phyloP scores from a whole-genome alignment of 768 basidiomycete species.

The Suillus americanus region DNA sequence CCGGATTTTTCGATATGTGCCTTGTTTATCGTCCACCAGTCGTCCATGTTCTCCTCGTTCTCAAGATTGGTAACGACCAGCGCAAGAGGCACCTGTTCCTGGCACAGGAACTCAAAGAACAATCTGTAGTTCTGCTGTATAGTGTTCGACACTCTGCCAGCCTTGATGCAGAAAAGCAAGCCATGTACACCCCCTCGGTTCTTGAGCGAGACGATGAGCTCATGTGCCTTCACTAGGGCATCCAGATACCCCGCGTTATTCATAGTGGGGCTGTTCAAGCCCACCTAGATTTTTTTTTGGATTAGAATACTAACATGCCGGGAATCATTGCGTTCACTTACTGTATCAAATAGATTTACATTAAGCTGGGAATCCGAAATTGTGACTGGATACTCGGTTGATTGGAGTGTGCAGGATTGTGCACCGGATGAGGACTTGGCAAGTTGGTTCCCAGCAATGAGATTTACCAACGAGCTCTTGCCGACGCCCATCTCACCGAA shows the following conservation, averaged over 20 bases:
- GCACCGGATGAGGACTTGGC: slow-evolving; percentile 1
- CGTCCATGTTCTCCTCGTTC: slow-evolving; percentile 34
- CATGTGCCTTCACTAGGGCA: slow-evolving; percentile 30
- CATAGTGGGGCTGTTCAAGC: slow-evolving; percentile 30
- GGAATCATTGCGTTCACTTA: background rate
- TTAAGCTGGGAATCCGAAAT: background rate
- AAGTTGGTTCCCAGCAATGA: slow-evolving; percentile 7
- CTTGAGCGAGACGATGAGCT: slow-evolving; percentile 33
- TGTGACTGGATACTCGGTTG: background rate
- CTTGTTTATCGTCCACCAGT: slow-evolving; percentile 34
- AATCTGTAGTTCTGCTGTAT: slow-evolving; percentile 30
- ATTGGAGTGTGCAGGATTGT: slow-evolving; percentile 7
- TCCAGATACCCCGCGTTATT: slow-evolving; percentile 22
- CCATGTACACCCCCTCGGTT: slow-evolving; percentile 37
- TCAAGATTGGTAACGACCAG: slow-evolving; percentile 37
- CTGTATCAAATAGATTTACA: background rate
- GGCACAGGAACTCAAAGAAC: slow-evolving; percentile 34
- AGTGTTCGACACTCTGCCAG: slow-evolving; percentile 28
- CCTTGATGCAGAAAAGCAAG: slow-evolving; percentile 35
- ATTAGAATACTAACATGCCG: background rate
- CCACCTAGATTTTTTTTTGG: slow-evolving; percentile 2
- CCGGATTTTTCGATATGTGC: slow-evolving; percentile 18
- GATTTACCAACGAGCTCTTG: slow-evolving; percentile 12
- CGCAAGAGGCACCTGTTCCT: slow-evolving; percentile 31
- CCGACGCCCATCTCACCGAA: slow-evolving; percentile 13